Conservation (phyloP, 2,329 filamentous ascomycete genomes). For the Eurotiales sp. region DNA sequence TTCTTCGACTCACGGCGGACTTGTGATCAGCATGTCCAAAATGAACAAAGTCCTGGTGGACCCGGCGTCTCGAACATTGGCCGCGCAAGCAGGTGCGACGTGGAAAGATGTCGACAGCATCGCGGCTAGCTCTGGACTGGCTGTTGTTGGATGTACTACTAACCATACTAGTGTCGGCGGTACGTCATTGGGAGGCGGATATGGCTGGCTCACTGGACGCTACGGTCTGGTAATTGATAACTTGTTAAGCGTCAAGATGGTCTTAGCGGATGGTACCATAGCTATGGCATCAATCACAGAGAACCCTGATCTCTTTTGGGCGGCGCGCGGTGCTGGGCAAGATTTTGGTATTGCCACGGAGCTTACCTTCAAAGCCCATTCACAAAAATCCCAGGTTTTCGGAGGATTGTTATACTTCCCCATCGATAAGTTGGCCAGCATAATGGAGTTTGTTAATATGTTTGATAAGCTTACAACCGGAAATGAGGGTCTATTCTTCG, state of each 20-base stretch:
- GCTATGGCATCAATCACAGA: constrained; percentile 25
- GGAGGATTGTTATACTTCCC: constrained; percentile 55
- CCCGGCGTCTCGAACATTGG: too few relatives aligned
- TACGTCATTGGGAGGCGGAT: constrained; percentile 37
- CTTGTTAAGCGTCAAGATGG: constrained; percentile 46
- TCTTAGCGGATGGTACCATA: constrained; percentile 39
- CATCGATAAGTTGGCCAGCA: constrained; percentile 43
- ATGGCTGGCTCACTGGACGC: constrained; percentile 40
- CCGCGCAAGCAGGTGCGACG: constrained; percentile 52
- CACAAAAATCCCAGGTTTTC: constrained; percentile 45
- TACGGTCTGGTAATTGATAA: constrained; percentile 53
- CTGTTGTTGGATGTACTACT: constrained; percentile 36
- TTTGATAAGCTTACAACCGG: constrained; percentile 46
- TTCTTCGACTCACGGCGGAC: too few relatives aligned
- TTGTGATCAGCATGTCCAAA: too few relatives aligned
- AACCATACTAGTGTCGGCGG: constrained; percentile 36
- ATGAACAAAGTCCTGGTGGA: too few relatives aligned
- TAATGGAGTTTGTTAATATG: constrained; percentile 56
- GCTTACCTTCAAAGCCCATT: constrained; percentile 34
- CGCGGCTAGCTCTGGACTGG: constrained; percentile 49
- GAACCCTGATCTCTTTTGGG: constrained; percentile 32
- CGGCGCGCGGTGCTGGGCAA: constrained; percentile 33
- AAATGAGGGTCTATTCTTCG: constrained; percentile 49
- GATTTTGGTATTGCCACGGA: constrained; percentile 36
- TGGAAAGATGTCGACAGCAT: constrained; percentile 56